A percentile compares a stretch with the other conserved stretches of the same genome.
phyloP scores from a whole-genome alignment of 1,139 yeast species.

The Geotrichum cucujoidarum region DNA sequence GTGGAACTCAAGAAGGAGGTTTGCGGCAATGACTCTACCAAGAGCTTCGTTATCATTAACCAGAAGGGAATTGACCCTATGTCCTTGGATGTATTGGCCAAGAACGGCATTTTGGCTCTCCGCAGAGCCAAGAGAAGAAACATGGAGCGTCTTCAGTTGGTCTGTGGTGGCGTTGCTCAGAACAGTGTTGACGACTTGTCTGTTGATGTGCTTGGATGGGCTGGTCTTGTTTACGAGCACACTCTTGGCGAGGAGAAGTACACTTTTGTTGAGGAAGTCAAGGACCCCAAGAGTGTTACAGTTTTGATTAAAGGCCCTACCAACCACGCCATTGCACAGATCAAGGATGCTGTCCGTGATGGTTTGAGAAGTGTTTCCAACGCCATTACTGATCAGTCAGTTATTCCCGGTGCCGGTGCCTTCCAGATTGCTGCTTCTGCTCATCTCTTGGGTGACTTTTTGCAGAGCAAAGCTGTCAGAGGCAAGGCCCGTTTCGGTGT shows the following conservation, averaged over 20 bases:
- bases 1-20: constrained; percentile 90
- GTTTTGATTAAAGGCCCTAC: constrained; percentile 92
- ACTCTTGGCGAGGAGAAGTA: constrained; percentile 95
- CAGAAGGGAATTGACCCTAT: constrained; percentile 99
- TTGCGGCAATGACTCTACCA: constrained; percentile 66
- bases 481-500: constrained; percentile 90
- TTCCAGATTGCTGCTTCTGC: constrained; percentile 79
- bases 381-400: constrained; percentile 75
- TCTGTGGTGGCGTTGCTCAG: constrained; percentile 97
- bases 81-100: constrained; percentile 91
- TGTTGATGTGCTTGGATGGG: constrained; percentile 81
- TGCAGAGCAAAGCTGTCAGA: constrained; percentile 54
- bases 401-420: constrained; percentile 97
- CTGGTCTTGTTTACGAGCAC: constrained; percentile 89
- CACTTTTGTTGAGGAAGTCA: constrained; percentile 90
- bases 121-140: constrained; percentile 98
- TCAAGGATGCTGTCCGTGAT: constrained; percentile 95
- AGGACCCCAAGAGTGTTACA: constrained; percentile 87
- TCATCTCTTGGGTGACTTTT: constrained; percentile 45
- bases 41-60: constrained; percentile 90
- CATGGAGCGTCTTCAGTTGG: constrained; percentile 95
- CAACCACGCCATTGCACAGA: constrained; percentile 79
- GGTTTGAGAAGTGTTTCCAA: constrained; percentile 94
- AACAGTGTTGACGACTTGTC: constrained; percentile 91
- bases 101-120: constrained; percentile 86